These are phyloP conservation scores for Leptographium radiaticola DNA, from an alignment of 2,329 filamentous ascomycete genomes.

Conservation along the genomic window DNA sequence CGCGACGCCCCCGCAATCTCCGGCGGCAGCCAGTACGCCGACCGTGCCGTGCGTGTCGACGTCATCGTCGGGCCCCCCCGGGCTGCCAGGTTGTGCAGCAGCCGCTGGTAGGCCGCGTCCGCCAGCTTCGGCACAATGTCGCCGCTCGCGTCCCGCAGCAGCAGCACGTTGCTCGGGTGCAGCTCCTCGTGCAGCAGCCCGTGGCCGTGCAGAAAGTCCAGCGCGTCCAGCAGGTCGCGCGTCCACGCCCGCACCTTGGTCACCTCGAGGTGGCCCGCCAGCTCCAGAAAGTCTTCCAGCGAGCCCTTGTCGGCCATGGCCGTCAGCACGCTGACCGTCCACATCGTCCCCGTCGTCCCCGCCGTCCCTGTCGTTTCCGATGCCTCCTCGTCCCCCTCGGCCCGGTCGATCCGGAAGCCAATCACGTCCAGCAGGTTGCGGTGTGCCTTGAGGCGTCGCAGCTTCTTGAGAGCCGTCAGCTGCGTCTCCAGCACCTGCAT, in stretches of 20 bases:
- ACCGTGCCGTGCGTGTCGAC: constrained; percentile 49
- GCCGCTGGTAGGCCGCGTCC: constrained; percentile 58
- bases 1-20: constrained; percentile 55
- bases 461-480: constrained; percentile 60
- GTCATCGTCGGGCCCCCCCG: constrained; percentile 38
- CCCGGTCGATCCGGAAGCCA: constrained; percentile 65
- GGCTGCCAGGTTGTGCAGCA: constrained; percentile 45
- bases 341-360: constrained; percentile 27
- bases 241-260: constrained; percentile 77
- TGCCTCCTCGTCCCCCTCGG: not conserved
- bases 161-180: constrained; percentile 64
- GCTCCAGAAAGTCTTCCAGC: constrained; percentile 66
- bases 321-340: constrained; percentile 63
- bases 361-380: constrained; percentile 20
- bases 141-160: constrained; percentile 57
- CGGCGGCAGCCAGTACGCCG: constrained; percentile 72
- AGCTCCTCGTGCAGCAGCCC: constrained; percentile 76
- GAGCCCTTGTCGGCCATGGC: constrained; percentile 74
- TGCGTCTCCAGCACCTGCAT: constrained; percentile 65
- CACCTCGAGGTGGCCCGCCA: constrained; percentile 60
- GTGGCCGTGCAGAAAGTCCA: constrained; percentile 76
- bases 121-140: constrained; percentile 62
- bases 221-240: constrained; percentile 77
- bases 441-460: constrained; percentile 68
- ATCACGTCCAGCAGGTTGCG: constrained; percentile 66